Percentiles rank a stretch among this genome's conserved stretches.
These are phyloP conservation scores for Lasiodiplodia hormozganensis DNA, from an alignment of 2,329 filamentous ascomycete species.

Conservation along the genomic window DNA sequence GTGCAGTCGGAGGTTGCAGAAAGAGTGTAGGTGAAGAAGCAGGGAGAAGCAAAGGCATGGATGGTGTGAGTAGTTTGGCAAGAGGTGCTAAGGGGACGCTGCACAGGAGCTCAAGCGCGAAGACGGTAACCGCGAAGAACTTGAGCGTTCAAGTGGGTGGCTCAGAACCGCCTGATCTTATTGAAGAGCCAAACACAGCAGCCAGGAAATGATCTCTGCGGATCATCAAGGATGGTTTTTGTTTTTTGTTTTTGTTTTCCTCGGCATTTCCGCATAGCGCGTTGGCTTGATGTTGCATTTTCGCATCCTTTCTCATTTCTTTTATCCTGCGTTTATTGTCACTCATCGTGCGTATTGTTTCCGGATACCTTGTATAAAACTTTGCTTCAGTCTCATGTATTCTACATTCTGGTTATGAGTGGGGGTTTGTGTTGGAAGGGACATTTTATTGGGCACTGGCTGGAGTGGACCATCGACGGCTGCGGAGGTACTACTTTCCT, in stretches of 20 bases:
- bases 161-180: not conserved
- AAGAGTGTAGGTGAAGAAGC: not conserved
- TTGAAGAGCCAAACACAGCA: not conserved
- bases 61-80: not conserved
- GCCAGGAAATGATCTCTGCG: not conserved
- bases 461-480: not conserved
- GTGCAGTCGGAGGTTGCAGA: not conserved
- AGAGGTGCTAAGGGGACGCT: not conserved
- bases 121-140: not conserved
- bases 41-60: not conserved
- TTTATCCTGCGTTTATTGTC: not conserved
- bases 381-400: not conserved
- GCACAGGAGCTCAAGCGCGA: constrained; percentile 14
- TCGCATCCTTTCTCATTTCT: not conserved
- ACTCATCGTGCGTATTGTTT: not conserved
- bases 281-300: not conserved
- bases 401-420: not conserved
- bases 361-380: not conserved
- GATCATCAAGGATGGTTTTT: not conserved
- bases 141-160: not conserved
- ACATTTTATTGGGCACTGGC: not conserved
- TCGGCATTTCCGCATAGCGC: not conserved
- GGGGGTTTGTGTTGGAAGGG: not conserved
- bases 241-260: not conserved
- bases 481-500: not conserved